phyloP scores from a whole-genome alignment of 139 green algal genomes.

The Parachlorella kessleri region DNA sequence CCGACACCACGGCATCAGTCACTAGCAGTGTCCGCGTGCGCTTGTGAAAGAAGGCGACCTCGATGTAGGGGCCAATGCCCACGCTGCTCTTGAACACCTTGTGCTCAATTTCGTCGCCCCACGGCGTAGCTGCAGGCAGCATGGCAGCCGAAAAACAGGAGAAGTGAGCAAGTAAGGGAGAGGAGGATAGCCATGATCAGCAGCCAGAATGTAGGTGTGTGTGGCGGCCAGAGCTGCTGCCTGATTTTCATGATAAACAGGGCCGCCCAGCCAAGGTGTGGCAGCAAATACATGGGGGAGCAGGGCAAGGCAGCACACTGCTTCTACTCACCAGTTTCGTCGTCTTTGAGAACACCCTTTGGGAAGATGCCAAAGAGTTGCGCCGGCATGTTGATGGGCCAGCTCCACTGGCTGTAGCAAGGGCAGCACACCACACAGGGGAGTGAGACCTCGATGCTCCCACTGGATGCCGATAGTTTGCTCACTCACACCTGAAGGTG shows the following conservation, averaged over 20 bases:
- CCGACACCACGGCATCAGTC: constrained; percentile 84
- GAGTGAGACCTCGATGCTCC: too few species aligned
- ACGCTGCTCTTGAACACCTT: constrained; percentile 52
- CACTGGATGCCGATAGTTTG: too few species aligned
- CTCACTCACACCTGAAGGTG: too few species aligned
- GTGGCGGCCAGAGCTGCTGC: too few species aligned
- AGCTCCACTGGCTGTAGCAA: constrained; percentile 76
- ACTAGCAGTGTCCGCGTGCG: constrained; percentile 74
- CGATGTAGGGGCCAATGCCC: constrained; percentile 52
- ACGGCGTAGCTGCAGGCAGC: constrained; percentile 46
- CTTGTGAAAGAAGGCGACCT: constrained; percentile 90
- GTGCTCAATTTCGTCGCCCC: constrained; percentile 81
- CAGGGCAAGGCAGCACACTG: too few species aligned
- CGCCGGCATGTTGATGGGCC: constrained; percentile 79
- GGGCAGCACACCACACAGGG: neutral
- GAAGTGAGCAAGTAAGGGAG: too few species aligned
- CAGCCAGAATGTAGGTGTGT: too few species aligned
- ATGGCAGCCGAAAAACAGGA: too few species aligned
- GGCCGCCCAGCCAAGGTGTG: too few species aligned
- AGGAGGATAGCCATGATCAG: too few species aligned
- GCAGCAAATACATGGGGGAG: too few species aligned
- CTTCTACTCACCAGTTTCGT: constrained; percentile 9
- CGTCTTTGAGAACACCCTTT: constrained; percentile 42
- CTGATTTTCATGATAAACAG: too few species aligned
- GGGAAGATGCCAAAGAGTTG: constrained; percentile 88